A percentile compares a stretch with the other conserved stretches of the same genome.
Evolutionary conservation across 2,329 filamentous ascomycete species (phyloP).

Genomic region (Coleophoma cylindrospora): DNA sequence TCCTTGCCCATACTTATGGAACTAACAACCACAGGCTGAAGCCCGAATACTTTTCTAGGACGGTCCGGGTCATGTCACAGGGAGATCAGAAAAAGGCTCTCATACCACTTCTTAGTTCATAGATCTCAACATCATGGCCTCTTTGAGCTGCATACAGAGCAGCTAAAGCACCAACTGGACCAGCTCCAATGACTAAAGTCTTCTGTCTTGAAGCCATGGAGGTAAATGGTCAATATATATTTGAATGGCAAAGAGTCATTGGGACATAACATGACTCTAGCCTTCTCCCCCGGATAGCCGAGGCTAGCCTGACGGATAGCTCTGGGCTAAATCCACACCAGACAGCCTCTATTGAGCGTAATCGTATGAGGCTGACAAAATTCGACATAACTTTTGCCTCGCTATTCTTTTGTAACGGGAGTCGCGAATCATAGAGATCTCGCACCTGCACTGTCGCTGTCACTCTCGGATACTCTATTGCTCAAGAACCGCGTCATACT

Average conservation of each 20-base stretch:
- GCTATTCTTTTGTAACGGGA: background rate
- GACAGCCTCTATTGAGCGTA: too few relatives aligned
- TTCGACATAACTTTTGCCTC: slow-evolving; percentile 9
- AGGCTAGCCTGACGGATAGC: background rate
- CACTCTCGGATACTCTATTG: background rate
- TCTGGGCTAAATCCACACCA: slow-evolving; percentile 5
- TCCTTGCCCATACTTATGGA: too few relatives aligned
- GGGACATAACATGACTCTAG: too few relatives aligned
- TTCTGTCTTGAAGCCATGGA: slow-evolving; percentile 17
- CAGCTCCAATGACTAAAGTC: slow-evolving; percentile 82
- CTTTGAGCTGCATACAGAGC: slow-evolving; percentile 87
- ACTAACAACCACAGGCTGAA: background rate
- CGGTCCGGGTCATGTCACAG: too few relatives aligned
- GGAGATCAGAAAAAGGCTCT: slow-evolving; percentile 3
- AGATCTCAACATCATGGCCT: slow-evolving; percentile 87
- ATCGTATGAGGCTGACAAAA: slow-evolving; percentile 15
- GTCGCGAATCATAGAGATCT: background rate
- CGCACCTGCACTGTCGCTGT: background rate
- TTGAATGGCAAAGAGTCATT: too few relatives aligned
- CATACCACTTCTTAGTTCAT: slow-evolving; percentile 85
- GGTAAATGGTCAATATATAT: background rate
- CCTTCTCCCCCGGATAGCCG: background rate
- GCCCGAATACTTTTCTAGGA: too few relatives aligned
- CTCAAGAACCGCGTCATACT: too few relatives aligned
- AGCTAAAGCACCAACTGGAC: slow-evolving; percentile 87